Base-by-base conservation (phyloP, 345 rosid species). In the Eucalyptus pauciflora region DNA sequence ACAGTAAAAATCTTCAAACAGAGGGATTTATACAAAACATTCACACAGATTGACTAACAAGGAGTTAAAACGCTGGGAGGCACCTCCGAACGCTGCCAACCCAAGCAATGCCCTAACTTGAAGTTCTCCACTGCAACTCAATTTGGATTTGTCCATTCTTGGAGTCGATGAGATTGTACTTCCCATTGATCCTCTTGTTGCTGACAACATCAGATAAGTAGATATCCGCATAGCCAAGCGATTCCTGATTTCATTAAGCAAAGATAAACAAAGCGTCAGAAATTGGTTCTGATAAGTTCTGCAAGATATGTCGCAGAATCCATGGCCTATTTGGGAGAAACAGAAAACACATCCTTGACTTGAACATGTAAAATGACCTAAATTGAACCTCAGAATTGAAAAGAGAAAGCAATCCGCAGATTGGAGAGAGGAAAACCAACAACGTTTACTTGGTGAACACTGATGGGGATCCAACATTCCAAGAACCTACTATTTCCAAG, bases 71-170 rank as follows among this genome's bases (percentile, higher is more conserved):
- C 45, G 85, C 48, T 20, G 29, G 29, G 27, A 20, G 48, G 85
- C 85, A 20, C 27, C 8, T 12, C 83, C 29, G 24, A 41, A 41
- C 15, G 8, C 86, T 50, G 79, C 54, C 33, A 69, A 86, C 62
- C 60, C 27, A 16, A 46, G 64, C 88, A 25, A 4, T 33, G 37
- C 8, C 87, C 88, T 88, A 94, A 18, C 94, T 92, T n/a, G 95
- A 90, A 80, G 96, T 92, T 94, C 98, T 94, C 99, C 98, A 97
- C 86, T 95, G 99, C 93, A 97, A 91, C 93, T 96, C 99, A 52
- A 96, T 93, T 81, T 96, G 96, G 87, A 95, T 89, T 91, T 94
- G 93, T 81, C 99, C 99, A 48, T 96, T 97, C 93, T 94, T 96
- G 10, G 99, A 97, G 93, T 95, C 98, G 76, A 96, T 96, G 22